phyloP scores from a whole-genome alignment of 1,284 basidiomycete genomes.

The Sporisorium iseilematis-ciliati region DNA sequence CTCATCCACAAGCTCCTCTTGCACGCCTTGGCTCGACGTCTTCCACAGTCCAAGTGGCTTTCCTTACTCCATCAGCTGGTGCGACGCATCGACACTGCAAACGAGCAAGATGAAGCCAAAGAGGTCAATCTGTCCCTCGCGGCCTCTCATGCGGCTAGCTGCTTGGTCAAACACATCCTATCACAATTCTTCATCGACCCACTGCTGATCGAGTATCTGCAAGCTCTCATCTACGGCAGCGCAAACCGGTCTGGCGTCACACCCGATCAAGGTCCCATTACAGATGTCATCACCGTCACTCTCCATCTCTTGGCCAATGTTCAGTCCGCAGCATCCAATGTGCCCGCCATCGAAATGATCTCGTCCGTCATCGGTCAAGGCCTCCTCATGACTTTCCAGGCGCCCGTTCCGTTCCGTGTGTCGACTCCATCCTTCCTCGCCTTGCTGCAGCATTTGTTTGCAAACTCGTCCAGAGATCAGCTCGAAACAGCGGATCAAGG shows the following conservation, averaged over 20 bases:
- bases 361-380: slow-evolving; percentile 49
- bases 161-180: slow-evolving; percentile 26
- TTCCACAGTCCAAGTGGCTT: slow-evolving; percentile 43
- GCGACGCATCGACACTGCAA: slow-evolving; percentile 20
- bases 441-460: slow-evolving; percentile 20
- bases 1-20: slow-evolving; percentile 39
- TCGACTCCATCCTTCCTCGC: slow-evolving; percentile 24
- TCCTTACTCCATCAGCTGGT: slow-evolving; percentile 38
- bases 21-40: slow-evolving; percentile 33
- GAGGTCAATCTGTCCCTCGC: slow-evolving; percentile 4
- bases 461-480: too few species aligned
- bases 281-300: slow-evolving; percentile 45
- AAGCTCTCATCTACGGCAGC: slow-evolving; percentile 42
- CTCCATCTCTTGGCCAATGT: slow-evolving; percentile 36
- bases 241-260: slow-evolving; percentile 31
- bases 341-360: slow-evolving; percentile 41
- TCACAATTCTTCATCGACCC: slow-evolving; percentile 43
- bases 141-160: slow-evolving; percentile 23
- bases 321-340: slow-evolving; percentile 12
- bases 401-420: slow-evolving; percentile 23
- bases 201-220: slow-evolving; percentile 43
- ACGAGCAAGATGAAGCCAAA: background rate
- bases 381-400: slow-evolving; percentile 38
- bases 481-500: background rate
- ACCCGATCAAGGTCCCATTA: slow-evolving; percentile 42